Percentiles rank a stretch among this genome's conserved stretches.
Conservation (phyloP, 257 asterid species). For the Plectranthus barbatus region DNA sequence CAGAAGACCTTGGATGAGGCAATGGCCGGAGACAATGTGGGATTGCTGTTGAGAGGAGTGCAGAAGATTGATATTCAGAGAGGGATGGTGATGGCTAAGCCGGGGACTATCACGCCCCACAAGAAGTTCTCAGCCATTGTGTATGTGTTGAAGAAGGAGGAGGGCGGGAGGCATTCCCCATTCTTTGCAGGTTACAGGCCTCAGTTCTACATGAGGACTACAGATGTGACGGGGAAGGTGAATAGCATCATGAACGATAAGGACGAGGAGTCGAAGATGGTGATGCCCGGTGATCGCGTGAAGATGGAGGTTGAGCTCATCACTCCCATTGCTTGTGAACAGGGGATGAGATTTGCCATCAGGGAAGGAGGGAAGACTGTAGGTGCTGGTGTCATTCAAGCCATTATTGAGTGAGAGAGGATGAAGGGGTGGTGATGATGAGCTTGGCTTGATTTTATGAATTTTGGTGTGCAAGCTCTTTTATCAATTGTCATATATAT, state of each 20-base stretch:
- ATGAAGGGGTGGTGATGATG: constrained; percentile 1
- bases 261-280: constrained; percentile 94
- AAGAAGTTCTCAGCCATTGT: constrained; percentile 66
- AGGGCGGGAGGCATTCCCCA: constrained; percentile 96
- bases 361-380: constrained; percentile 97
- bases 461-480: constrained; percentile 2
- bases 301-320: constrained; percentile 95
- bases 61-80: constrained; percentile 81
- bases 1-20: constrained; percentile 91
- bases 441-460: constrained; percentile 8
- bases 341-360: constrained; percentile 95
- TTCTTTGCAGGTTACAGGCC: constrained; percentile 92
- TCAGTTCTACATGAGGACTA: constrained; percentile 96
- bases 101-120: constrained; percentile 80
- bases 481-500: constrained; percentile 26
- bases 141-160: constrained; percentile 98
- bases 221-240: constrained; percentile 79
- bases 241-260: constrained; percentile 44
- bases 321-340: constrained; percentile 90
- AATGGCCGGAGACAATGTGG: constrained; percentile 93
- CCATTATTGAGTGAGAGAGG: constrained; percentile 47
- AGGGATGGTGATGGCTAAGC: constrained; percentile 93
- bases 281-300: constrained; percentile 94
- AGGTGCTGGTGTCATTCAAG: constrained; percentile 85
- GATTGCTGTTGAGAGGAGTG: constrained; percentile 80